Evolutionary conservation across 23 red algal genomes (phyloP).

Genomic region (Cyanidiococcus yangmingshanensis): DNA sequence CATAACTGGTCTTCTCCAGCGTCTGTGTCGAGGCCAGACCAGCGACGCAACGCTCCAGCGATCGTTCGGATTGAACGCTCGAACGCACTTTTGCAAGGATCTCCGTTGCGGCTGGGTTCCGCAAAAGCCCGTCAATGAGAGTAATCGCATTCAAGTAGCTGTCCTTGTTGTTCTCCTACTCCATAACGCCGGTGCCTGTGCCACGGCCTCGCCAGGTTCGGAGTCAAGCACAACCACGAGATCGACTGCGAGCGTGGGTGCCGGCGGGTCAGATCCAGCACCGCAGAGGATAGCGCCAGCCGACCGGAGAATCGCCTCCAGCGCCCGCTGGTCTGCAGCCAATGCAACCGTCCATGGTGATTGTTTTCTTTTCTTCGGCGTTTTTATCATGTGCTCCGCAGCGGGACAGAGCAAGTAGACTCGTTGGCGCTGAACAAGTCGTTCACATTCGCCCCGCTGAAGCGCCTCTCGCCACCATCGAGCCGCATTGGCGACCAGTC

Average conservation of each 20-base stretch:
- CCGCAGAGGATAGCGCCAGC: not conserved
- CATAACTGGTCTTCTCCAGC: too few species aligned
- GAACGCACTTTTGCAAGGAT: too few species aligned
- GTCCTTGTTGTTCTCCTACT: too few species aligned
- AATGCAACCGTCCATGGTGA: not conserved
- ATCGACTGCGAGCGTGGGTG: not conserved
- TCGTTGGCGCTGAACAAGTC: not conserved
- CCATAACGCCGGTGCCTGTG: too few species aligned
- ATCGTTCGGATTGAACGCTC: too few species aligned
- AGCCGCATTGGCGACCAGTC: not conserved
- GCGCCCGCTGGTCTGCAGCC: not conserved
- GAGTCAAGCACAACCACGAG: not conserved
- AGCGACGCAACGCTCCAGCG: too few species aligned
- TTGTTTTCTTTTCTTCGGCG: not conserved
- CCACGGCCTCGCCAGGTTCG: too few species aligned
- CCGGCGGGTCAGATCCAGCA: not conserved
- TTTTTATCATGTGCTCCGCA: not conserved
- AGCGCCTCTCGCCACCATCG: constrained; percentile 10
- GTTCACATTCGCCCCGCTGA: not conserved
- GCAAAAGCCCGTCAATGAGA: too few species aligned
- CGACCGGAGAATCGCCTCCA: not conserved
- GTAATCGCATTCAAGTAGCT: too few species aligned
- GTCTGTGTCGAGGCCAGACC: too few species aligned
- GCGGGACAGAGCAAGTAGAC: not conserved
- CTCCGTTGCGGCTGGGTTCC: too few species aligned